Conservation (phyloP, 1,284 basidiomycete genomes). For the Thecaphora thlaspeos region DNA sequence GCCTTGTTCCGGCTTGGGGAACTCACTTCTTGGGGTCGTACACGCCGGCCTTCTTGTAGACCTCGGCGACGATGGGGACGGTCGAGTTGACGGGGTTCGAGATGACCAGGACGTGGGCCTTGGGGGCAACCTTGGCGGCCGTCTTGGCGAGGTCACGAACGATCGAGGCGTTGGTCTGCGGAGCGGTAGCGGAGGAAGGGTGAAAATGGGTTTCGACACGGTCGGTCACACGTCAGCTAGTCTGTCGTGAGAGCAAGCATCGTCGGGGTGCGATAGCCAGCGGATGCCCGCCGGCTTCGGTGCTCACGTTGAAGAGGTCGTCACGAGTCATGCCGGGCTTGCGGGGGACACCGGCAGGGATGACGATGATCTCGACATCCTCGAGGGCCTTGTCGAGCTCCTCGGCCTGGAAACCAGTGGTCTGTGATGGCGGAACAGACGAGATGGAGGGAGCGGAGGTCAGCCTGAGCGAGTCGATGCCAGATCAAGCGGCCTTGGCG, state of each 20-base stretch:
- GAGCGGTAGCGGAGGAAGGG: no score
- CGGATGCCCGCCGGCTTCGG: no score
- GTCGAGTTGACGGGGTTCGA: constrained; percentile 78
- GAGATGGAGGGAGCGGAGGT: neutral
- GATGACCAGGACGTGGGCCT: constrained; percentile 90
- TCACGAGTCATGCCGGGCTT: constrained; percentile 81
- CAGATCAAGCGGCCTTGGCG: no score
- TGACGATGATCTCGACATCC: constrained; percentile 85
- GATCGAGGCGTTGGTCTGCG: constrained; percentile 86
- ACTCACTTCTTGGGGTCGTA: constrained; percentile 71
- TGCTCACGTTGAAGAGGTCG: constrained; percentile 92
- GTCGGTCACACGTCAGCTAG: no score
- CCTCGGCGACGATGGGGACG: constrained; percentile 92
- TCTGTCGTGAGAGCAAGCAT: no score
- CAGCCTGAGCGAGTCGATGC: no score
- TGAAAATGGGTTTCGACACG: no score
- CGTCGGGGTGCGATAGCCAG: no score
- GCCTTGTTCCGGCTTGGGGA: no score
- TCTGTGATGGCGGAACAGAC: constrained; percentile 60
- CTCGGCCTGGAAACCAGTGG: constrained; percentile 70
- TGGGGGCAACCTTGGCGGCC: constrained; percentile 80
- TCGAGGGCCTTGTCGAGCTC: constrained; percentile 82
- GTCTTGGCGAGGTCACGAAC: constrained; percentile 91
- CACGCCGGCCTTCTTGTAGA: constrained; percentile 87
- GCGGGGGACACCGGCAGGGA: constrained; percentile 77